Evolutionary conservation across 1,284 basidiomycete species (phyloP).

Genomic region (Sanghuangporus weigelae): DNA sequence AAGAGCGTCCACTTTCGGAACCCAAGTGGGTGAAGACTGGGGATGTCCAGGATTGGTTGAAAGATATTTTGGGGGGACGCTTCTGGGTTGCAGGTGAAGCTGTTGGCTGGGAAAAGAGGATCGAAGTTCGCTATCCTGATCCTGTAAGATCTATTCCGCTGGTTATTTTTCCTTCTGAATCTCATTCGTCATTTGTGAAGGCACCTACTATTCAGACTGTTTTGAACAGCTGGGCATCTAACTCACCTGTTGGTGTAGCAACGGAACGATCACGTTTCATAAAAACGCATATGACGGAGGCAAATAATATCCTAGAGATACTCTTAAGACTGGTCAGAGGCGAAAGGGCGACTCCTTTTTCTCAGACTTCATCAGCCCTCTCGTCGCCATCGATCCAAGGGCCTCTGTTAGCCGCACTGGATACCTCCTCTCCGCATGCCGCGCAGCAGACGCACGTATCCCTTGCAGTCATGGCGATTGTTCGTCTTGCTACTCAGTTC

Average conservation of each 20-base stretch:
- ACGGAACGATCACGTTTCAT: slow-evolving; percentile 84
- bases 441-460: slow-evolving; percentile 90
- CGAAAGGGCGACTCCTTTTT: slow-evolving; percentile 72
- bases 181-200: slow-evolving; percentile 34
- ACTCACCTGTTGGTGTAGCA: slow-evolving; percentile 69
- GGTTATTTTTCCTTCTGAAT: slow-evolving; percentile 4
- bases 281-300: slow-evolving; percentile 77
- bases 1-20: slow-evolving; percentile 82
- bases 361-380: slow-evolving; percentile 52
- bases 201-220: slow-evolving; percentile 88
- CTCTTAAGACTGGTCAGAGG: slow-evolving; percentile 84
- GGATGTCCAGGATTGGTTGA: slow-evolving; percentile 89
- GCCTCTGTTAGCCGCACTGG: slow-evolving; percentile 62
- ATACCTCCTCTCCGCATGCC: slow-evolving; percentile 72
- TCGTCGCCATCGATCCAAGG: slow-evolving; percentile 57
- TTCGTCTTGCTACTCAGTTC: slow-evolving; percentile 78
- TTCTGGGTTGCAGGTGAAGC: slow-evolving; percentile 72
- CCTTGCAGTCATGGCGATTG: slow-evolving; percentile 86
- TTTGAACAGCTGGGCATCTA: slow-evolving; percentile 81
- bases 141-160: slow-evolving; percentile 54
- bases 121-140: slow-evolving; percentile 90
- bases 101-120: slow-evolving; percentile 88
- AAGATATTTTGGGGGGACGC: slow-evolving; percentile 80
- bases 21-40: slow-evolving; percentile 95
- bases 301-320: slow-evolving; percentile 87